A percentile compares a stretch with the other conserved stretches of the same genome.
Evolutionary conservation across 139 green algal species (phyloP).

Genomic region (Chlamydomonas schloesseri): DNA sequence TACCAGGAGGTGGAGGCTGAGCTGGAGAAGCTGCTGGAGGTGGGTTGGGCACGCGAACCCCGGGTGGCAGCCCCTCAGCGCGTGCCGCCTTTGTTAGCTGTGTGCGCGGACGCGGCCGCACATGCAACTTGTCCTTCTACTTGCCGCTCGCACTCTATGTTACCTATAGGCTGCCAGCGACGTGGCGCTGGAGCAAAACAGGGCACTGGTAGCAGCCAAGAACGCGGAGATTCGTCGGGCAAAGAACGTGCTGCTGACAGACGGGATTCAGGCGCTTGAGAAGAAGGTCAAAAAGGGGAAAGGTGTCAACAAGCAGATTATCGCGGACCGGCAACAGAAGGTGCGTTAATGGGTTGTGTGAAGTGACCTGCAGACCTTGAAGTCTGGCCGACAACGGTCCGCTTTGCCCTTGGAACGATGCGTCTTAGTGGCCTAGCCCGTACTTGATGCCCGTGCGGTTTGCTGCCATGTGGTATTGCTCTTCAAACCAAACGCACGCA

Average conservation of each 20-base stretch:
- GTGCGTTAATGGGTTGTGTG: constrained; percentile 25
- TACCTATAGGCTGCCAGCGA: constrained; percentile 76
- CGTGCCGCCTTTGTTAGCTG: too few species aligned
- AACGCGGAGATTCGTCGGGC: constrained; percentile 85
- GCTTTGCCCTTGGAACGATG: too few species aligned
- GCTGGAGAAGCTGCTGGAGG: constrained; percentile 76
- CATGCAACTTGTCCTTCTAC: too few species aligned
- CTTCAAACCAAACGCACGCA: constrained; percentile 46
- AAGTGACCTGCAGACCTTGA: too few species aligned
- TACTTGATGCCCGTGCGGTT: too few species aligned
- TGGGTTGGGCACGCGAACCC: constrained; percentile 34
- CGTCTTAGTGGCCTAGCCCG: too few species aligned
- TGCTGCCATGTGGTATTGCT: too few species aligned
- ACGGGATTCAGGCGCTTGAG: constrained; percentile 52
- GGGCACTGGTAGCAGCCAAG: constrained; percentile 76
- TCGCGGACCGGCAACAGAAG: constrained; percentile 66
- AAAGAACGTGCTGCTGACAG: constrained; percentile 68
- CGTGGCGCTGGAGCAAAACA: constrained; percentile 78
- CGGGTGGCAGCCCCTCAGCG: too few species aligned
- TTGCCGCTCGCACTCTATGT: too few species aligned
- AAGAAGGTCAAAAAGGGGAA: constrained; percentile 78
- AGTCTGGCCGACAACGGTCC: too few species aligned
- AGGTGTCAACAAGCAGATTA: constrained; percentile 65
- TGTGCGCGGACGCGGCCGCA: too few species aligned
- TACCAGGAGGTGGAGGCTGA: constrained; percentile 69